Base-by-base conservation (phyloP, 352 stramenopile genomes). In the Globisporangium paroecandrum region DNA sequence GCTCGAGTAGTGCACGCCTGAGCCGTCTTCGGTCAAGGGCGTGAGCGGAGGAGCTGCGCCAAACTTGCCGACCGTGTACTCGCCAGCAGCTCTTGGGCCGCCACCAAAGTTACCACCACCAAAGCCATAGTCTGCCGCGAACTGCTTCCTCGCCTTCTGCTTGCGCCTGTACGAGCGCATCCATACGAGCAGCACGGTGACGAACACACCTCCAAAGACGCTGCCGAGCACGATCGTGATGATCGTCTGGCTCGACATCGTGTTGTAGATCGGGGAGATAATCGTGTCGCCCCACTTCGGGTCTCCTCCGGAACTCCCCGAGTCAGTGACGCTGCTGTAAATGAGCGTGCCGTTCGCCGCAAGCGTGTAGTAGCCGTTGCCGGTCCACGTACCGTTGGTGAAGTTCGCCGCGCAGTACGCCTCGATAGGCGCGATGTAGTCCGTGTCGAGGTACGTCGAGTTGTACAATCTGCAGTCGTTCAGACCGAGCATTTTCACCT, bases 111-210 rank as follows among this genome's bases (percentile, higher is more conserved):
- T 29, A 29, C 27, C 43, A 5, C 8, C 29, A 22, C 20, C 15
- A 8, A 49, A 9, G 5, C 43, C 43, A 22, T 22, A 34, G 34
- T 38, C 60, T 43, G 27, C 54, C 22, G 27, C 54, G 15, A 59
- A 59, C 4, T 59, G 54, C 13, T 5, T 6, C 62, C 65, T 22
- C 62, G 56, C n/a, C 18, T 15, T 24, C 55, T 69, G 27, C 53
- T 72, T 51, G 55, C 46, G 15, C 24, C 49, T 29, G 15, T 68
- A 24, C 9, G 60, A 66, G 5, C 43, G 47, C 9, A 66, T 12
- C 60, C 60, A 66, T 13, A 66, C 60, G 29, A 66, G n/a, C 20
- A 47, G 9, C 27, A 58, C 27, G 10, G 60, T 66, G 27, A 66
- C 46, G 10, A 66, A 13, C 6, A 51, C 32, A 12, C 60, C 60